These are phyloP conservation scores for Trametes gibbosa DNA, from an alignment of 768 basidiomycete species.

Conservation along the genomic window DNA sequence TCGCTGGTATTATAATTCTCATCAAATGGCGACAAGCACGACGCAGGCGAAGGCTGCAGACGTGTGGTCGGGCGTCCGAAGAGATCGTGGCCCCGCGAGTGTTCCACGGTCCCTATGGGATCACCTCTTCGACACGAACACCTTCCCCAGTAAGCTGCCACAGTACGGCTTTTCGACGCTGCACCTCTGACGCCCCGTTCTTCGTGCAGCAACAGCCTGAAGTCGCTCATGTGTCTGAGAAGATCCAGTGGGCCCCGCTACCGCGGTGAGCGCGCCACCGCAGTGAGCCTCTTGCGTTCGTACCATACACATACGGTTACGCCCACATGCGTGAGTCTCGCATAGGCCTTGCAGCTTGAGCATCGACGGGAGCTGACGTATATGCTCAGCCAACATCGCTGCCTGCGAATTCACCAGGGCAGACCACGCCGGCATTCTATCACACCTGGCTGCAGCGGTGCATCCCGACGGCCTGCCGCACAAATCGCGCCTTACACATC, in stretches of 20 bases:
- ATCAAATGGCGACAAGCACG: slow-evolving; percentile 13
- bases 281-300: neutral
- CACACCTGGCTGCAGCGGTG: too few relatives aligned
- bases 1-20: slow-evolving; percentile 3
- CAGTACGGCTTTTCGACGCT: neutral
- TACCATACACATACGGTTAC: neutral
- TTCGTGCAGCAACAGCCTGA: neutral
- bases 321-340: neutral
- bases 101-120: slow-evolving; percentile 13
- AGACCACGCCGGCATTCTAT: too few relatives aligned
- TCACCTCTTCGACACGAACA: slow-evolving; percentile 4
- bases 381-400: neutral
- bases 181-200: neutral
- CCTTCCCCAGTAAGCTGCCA: slow-evolving; percentile 7
- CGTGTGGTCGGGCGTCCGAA: neutral
- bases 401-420: too few relatives aligned
- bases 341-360: neutral
- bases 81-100: neutral
- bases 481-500: neutral
- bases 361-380: neutral
- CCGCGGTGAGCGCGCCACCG: slow-evolving; percentile 9
- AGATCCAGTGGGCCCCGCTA: slow-evolving; percentile 1
- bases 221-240: slow-evolving; percentile 9
- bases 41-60: neutral
- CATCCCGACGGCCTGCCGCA: neutral